Conservation (phyloP, 495 filamentous ascomycete genomes). For the Podospora appendiculata region DNA sequence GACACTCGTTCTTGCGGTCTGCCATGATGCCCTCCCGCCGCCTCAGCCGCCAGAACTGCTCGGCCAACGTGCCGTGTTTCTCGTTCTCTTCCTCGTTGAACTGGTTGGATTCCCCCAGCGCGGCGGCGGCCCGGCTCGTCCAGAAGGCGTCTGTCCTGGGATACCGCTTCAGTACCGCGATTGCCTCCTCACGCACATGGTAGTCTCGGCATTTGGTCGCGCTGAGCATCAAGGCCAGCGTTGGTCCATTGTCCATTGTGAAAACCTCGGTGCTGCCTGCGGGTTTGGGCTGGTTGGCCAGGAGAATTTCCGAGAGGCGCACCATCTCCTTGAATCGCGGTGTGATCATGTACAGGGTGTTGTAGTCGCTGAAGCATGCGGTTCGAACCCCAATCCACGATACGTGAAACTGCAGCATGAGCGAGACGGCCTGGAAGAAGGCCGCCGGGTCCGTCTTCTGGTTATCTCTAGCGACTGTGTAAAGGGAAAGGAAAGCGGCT, state of each 20-base stretch:
- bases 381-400: conserved; percentile 4
- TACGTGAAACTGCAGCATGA: conserved; percentile 14
- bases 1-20: background rate
- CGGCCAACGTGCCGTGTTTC: background rate
- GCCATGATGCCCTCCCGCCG: background rate
- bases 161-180: conserved; percentile 4
- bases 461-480: background rate
- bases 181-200: conserved; percentile 6
- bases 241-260: conserved; percentile 18
- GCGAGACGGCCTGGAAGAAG: conserved; percentile 6
- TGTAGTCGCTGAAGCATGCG: conserved; percentile 4
- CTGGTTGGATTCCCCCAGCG: background rate
- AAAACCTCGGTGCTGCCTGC: conserved; percentile 6
- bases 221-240: conserved; percentile 10
- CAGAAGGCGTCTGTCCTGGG: conserved; percentile 18
- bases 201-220: conserved; percentile 12
- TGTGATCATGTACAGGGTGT: conserved; percentile 3
- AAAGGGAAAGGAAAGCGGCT: conserved; percentile 9
- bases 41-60: background rate
- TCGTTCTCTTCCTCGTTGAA: background rate
- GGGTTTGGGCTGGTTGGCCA: conserved; percentile 5
- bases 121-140: background rate
- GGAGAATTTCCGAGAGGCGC: conserved; percentile 6
- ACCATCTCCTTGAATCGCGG: conserved; percentile 14
- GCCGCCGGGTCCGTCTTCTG: background rate